Evolutionary conservation across 2,329 filamentous ascomycete genomes (phyloP), one percentile per base, ranked within the genome.

Genomic region (Ascochyta viciae-villosae): DNA sequence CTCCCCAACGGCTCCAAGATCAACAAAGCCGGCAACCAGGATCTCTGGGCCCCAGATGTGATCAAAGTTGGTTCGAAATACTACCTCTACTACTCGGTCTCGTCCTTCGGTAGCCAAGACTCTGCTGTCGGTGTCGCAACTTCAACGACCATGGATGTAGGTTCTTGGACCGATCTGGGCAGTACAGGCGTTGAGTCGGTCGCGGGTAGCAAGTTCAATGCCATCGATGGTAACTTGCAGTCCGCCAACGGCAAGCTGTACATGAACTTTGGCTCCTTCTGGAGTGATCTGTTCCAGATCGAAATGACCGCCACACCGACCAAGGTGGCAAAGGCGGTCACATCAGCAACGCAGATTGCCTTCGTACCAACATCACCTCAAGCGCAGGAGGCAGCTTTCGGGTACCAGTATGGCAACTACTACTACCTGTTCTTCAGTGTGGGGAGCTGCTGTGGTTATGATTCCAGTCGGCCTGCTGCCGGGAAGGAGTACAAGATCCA

Each of bases 221-320:
- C 77, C 38, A 80, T 91, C 64, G 88, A 80, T 46, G 66, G 68
- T 12, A 73, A 76, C 44, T 57, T 78, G 29, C 74, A 83, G 57
- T 53, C 55, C 13, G 71, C 65, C 9, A 70, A 67, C 4, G 64
- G 80, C 42, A 75, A 76, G 8, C 81, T 80, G 52, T 78, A 80
- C 38, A 73, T 85, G 66, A 85, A 79, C 60, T 90, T 89, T 59
- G 88, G 87, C 19, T 87, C 84, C 13, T 90, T 89, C 79, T 91
- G 87, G 86, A 72, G 76, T 6, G 82, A 86, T 66, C 80, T 89
- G 57, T 88, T 84, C 74, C 85, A 87, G 67, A 85, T 85, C 0
- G 67, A 77, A 27, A 80, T 89, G 67, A 27, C 56, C 23, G 60
- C 58, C 33, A 65, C 62, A 1, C 73, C 74, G 5, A 71, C 65